These are phyloP conservation scores for Hygrophorus pudorinus DNA, from an alignment of 768 basidiomycete species.

Conservation along the genomic window DNA sequence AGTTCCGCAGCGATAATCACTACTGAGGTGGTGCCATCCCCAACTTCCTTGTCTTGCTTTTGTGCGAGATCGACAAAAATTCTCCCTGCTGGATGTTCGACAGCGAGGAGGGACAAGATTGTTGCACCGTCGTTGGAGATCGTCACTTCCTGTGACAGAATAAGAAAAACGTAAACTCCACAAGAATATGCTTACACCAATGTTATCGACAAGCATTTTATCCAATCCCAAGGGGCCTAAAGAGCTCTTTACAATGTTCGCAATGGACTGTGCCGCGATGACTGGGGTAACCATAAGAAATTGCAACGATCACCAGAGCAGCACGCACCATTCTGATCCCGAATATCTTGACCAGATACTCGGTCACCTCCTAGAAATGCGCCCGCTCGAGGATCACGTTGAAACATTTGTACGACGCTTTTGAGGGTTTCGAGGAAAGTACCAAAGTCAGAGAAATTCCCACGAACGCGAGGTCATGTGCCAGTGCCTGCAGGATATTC, in stretches of 20 bases:
- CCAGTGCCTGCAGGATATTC: too few species aligned
- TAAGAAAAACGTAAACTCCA: constrained; percentile 4
- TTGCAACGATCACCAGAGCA: constrained; percentile 2
- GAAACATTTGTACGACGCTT: constrained; percentile 46
- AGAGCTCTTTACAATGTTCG: constrained; percentile 95
- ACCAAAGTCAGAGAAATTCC: background rate
- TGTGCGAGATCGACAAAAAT: constrained; percentile 98
- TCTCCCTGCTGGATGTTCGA: constrained; percentile 94
- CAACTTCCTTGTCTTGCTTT: constrained; percentile 99
- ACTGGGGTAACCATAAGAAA: constrained; percentile 39
- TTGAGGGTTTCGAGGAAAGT: background rate
- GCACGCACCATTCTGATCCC: constrained; percentile 89
- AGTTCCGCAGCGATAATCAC: constrained; percentile 98
- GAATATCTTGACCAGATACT: constrained; percentile 89
- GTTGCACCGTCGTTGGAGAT: constrained; percentile 99
- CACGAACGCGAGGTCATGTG: background rate
- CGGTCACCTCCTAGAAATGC: constrained; percentile 92
- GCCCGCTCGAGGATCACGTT: constrained; percentile 86
- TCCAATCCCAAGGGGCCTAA: constrained; percentile 91
- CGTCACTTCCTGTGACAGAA: constrained; percentile 74
- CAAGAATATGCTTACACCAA: constrained; percentile 59
- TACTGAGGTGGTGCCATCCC: constrained; percentile 97
- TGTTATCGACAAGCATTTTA: constrained; percentile 97
- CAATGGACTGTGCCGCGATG: constrained; percentile 90
- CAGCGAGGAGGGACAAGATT: constrained; percentile 88